Evolutionary conservation across 495 filamentous ascomycete species (phyloP).

Genomic region (Paragyromitra xinjiangensis): DNA sequence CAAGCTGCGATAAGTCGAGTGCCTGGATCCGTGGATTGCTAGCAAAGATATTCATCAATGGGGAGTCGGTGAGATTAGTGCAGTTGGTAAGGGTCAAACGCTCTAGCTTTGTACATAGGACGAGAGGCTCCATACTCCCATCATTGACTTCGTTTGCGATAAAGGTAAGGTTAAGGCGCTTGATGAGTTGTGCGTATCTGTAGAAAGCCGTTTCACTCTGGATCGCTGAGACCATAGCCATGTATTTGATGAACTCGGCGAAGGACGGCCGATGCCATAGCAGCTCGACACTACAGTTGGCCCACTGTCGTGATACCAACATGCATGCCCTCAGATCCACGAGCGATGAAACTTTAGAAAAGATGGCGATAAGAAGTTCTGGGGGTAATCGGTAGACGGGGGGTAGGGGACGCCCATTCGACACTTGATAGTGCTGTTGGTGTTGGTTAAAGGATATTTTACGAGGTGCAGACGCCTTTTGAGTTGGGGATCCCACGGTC

Average conservation of each 20-base stretch:
- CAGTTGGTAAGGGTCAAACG: slow-evolving; percentile 94
- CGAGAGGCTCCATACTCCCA: slow-evolving; percentile 83
- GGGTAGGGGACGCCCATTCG: slow-evolving; percentile 59
- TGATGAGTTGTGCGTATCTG: slow-evolving; percentile 84
- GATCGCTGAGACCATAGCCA: slow-evolving; percentile 79
- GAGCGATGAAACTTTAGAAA: slow-evolving; percentile 79
- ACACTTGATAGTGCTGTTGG: slow-evolving; percentile 32
- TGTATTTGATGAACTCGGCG: slow-evolving; percentile 80
- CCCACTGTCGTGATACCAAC: slow-evolving; percentile 92
- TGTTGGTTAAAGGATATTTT: slow-evolving; percentile 36
- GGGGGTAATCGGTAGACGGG: slow-evolving; percentile 87
- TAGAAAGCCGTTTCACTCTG: slow-evolving; percentile 76
- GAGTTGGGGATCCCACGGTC: slow-evolving; percentile 52
- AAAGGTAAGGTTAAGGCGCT: slow-evolving; percentile 85
- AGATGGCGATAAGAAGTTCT: slow-evolving; percentile 92
- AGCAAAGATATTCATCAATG: slow-evolving; percentile 79
- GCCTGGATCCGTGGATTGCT: slow-evolving; percentile 85
- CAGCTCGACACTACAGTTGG: slow-evolving; percentile 88
- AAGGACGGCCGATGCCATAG: slow-evolving; percentile 95
- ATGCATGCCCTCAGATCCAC: slow-evolving; percentile 85
- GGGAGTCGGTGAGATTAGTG: slow-evolving; percentile 80
- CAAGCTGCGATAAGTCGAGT: slow-evolving; percentile 85
- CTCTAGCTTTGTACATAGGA: slow-evolving; percentile 88
- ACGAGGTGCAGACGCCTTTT: slow-evolving; percentile 27
- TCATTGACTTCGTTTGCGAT: slow-evolving; percentile 82